phyloP scores from a whole-genome alignment of 2,329 filamentous ascomycete species.

The Botrytis sinoallii region DNA sequence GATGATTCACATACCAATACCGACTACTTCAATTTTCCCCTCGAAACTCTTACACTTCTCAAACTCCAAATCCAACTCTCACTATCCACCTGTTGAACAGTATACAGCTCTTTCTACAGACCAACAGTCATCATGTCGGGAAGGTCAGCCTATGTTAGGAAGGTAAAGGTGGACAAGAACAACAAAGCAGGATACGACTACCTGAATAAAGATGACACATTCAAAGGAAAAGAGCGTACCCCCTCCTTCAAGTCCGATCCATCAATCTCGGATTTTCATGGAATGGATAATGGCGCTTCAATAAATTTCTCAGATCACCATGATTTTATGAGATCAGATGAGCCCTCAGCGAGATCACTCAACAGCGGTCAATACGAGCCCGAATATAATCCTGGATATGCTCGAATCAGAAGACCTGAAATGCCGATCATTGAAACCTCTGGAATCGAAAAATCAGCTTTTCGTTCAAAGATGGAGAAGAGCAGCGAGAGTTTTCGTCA shows the following conservation, averaged over 20 bases:
- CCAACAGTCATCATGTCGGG: constrained; percentile 47
- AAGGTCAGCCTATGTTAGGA: constrained; percentile 54
- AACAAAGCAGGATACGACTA: constrained; percentile 16
- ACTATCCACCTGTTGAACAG: background rate
- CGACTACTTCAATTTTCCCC: background rate
- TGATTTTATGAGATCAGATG: constrained; percentile 8
- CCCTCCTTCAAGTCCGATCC: constrained; percentile 13
- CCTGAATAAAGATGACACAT: constrained; percentile 11
- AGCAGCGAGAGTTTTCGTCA: constrained; percentile 16
- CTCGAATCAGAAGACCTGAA: constrained; percentile 16
- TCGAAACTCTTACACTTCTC: background rate
- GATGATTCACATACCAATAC: background rate
- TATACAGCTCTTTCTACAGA: background rate
- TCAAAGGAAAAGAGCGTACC: constrained; percentile 1
- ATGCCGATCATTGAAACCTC: constrained; percentile 16
- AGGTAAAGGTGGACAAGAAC: constrained; percentile 50
- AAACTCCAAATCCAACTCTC: background rate
- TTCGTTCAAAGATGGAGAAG: constrained; percentile 16
- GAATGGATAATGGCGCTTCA: background rate
- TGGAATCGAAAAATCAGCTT: constrained; percentile 16
- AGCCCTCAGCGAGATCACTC: background rate
- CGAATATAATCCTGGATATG: constrained; percentile 8
- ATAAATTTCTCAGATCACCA: constrained; percentile 2
- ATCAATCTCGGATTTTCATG: background rate
- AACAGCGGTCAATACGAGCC: background rate